Evolutionary conservation across 2,329 filamentous ascomycete species (phyloP), one percentile per base, ranked within the genome.

Genomic region (Periconia digitata): DNA sequence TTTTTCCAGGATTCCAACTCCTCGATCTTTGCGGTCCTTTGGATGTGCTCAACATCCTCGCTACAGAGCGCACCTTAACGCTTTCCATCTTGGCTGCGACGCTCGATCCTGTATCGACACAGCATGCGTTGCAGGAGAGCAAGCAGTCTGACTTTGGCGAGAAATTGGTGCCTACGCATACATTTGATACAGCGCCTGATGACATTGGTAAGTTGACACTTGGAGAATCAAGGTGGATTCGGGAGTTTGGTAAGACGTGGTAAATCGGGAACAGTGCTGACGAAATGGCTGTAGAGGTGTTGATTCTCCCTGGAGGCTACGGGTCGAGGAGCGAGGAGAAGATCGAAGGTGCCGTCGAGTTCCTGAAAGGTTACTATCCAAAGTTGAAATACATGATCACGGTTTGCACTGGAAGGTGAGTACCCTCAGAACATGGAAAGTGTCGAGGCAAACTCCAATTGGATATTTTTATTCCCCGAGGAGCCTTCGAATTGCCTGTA

Each of bases 291-390:
- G 8, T 6, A 40, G 38, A 40, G 18, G 80, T 87, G 3, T 73
- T 89, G 17, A 66, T 90, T n/a, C 68, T 89, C 7, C 86, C 86
- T 0, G 85, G 86, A 2, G 85, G 86, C 0, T 44, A 71, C 0
- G 85, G 85, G 0, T 73, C 64, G 21, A 47, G 73, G 20, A 58
- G 57, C 27, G 55, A 61, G 12, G 62, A 66, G 18, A 58, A 59
- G 8, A 58, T 67, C 1, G 53, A 61, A 10, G 64, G 72, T 0
- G 68, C 76, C 1, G 65, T 80, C 2, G 68, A 75, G 2, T 85
- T 77, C 51, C 64, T 84, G 36, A 58, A 62, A 22, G 63, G 65
- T 1, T 60, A 66, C n/a, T 81, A 75, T 56, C 76, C 79, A 0
- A 62, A 60, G 15, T 44, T 43, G 6, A 40, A 32, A 40, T 56